Conservation (phyloP, 2,329 filamentous ascomycete species). For the Ambrosiella cleistominuta region DNA sequence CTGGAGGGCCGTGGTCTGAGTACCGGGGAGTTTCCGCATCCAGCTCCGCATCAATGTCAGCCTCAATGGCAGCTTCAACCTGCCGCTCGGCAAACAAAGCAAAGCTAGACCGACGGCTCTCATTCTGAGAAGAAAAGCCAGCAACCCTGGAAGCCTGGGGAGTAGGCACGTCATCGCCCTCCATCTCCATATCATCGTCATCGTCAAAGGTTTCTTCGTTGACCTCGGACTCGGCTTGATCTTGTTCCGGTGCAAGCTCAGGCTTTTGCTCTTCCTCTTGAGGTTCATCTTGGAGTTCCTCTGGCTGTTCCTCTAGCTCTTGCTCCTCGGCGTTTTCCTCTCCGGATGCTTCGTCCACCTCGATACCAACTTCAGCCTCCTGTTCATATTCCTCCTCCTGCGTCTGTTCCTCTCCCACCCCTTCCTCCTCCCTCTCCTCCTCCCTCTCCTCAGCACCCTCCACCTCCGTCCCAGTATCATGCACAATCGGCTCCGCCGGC, state of each 20-base stretch:
- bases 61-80: constrained; percentile 21
- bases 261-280: constrained; percentile 1
- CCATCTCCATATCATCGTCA: constrained; percentile 11
- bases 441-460: too few species aligned
- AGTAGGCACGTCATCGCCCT: constrained; percentile 5
- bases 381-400: too few species aligned
- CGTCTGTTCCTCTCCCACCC: too few species aligned
- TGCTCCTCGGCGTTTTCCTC: too few species aligned
- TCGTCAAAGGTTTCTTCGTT: constrained; percentile 4
- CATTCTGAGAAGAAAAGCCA: not conserved
- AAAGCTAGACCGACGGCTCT: constrained; percentile 2
- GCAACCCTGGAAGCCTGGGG: not conserved
- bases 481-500: constrained; percentile 34
- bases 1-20: not conserved
- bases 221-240: not conserved
- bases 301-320: too few species aligned
- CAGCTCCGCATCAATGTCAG: constrained; percentile 18
- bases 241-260: not conserved
- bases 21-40: constrained; percentile 14
- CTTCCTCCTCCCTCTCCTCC: too few species aligned
- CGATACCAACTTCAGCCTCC: too few species aligned
- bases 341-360: too few species aligned
- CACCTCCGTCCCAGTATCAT: not conserved
- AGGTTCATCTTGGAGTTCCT: not conserved
- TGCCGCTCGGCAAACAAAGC: constrained; percentile 30